phyloP scores from a whole-genome alignment of 2,329 filamentous ascomycete genomes.

The Nannizzia gypsea region DNA sequence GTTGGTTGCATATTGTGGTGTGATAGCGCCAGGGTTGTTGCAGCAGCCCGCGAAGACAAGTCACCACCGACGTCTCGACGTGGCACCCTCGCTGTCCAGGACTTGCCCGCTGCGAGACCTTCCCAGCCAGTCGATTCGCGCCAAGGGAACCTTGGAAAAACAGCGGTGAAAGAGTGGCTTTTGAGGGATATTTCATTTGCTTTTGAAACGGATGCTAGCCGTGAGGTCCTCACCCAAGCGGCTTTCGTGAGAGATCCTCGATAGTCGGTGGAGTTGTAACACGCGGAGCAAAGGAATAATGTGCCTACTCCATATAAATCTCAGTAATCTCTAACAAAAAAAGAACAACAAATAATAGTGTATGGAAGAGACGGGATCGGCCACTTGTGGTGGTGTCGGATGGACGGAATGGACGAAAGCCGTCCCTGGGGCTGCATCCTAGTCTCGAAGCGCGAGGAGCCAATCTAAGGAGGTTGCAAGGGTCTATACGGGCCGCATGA shows the following conservation, averaged over 20 bases:
- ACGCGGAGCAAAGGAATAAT: not conserved
- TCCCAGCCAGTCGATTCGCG: conserved; percentile 1
- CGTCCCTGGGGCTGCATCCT: no score
- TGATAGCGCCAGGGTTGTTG: conserved; percentile 2
- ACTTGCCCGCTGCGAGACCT: not conserved
- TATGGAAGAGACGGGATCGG: no score
- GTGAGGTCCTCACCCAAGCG: not conserved
- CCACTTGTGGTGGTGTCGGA: no score
- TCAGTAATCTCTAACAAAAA: no score
- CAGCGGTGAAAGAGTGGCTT: conserved; percentile 2
- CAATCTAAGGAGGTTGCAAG: no score
- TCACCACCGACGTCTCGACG: conserved; percentile 1
- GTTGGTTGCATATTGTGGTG: not conserved
- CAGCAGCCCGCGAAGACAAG: conserved; percentile 1
- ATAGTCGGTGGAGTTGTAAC: not conserved
- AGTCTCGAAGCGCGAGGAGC: no score
- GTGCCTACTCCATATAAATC: no score
- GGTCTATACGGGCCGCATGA: no score
- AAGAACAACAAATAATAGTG: no score
- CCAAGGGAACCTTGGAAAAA: conserved; percentile 1
- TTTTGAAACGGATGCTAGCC: not conserved
- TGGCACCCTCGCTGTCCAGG: not conserved
- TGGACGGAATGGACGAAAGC: no score
- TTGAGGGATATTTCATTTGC: not conserved
- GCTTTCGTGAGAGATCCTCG: not conserved